phyloP scores from a whole-genome alignment of 2,329 filamentous ascomycete species.

The Pseudocercospora musae region DNA sequence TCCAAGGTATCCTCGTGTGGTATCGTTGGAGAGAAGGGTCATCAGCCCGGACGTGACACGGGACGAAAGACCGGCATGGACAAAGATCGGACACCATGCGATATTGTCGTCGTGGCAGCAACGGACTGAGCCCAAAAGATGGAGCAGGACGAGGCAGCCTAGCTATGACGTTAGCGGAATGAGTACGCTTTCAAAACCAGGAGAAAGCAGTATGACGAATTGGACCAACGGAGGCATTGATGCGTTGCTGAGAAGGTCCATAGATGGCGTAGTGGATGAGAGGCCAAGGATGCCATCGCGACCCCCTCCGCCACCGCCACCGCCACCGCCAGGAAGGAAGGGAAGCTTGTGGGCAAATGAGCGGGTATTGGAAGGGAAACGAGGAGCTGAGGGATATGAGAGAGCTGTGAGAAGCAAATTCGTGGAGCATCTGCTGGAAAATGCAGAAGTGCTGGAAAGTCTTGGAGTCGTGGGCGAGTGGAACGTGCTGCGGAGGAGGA shows the following conservation, averaged over 20 bases:
- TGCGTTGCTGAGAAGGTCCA: conserved; percentile 5
- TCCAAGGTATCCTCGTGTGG: background rate
- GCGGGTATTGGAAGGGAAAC: background rate
- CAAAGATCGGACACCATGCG: conserved; percentile 4
- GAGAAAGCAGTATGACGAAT: background rate
- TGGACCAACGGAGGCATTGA: conserved; percentile 12
- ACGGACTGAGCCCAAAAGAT: background rate
- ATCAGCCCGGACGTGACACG: background rate
- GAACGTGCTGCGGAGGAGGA: background rate
- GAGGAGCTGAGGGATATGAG: background rate
- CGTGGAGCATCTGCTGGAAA: conserved; percentile 12
- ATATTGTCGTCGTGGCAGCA: conserved; percentile 4
- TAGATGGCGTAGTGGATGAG: background rate
- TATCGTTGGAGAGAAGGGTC: background rate
- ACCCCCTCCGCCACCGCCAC: background rate
- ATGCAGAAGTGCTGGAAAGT: conserved; percentile 6
- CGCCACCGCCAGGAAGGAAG: background rate
- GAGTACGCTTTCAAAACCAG: background rate
- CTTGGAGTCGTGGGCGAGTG: background rate
- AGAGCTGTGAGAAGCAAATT: conserved; percentile 1
- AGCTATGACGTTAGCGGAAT: background rate
- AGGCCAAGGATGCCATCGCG: background rate
- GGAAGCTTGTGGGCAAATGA: background rate
- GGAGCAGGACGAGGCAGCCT: background rate
- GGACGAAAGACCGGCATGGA: conserved; percentile 5